Evolutionary conservation across 2,329 filamentous ascomycete species (phyloP).

Genomic region (Paraphaeosphaeria minitans): DNA sequence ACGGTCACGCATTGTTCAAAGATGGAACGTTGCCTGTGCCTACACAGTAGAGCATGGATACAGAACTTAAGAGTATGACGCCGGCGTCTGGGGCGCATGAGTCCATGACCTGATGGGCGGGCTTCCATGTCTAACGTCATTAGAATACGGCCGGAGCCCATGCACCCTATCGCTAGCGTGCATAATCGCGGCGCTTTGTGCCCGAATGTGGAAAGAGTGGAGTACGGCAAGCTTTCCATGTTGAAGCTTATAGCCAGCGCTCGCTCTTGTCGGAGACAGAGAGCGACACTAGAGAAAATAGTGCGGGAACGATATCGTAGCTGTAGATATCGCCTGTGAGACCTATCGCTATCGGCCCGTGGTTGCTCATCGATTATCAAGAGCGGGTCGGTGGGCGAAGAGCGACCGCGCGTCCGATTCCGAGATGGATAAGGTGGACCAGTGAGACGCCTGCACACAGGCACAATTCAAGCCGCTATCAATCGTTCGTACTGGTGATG

Average conservation of each 20-base stretch:
- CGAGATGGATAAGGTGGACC: background rate
- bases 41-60: background rate
- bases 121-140: background rate
- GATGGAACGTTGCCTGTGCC: background rate
- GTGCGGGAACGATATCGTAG: background rate
- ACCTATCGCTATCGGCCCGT: background rate
- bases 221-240: background rate
- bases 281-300: background rate
- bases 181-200: background rate
- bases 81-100: background rate
- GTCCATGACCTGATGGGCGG: background rate
- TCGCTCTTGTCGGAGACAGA: constrained; percentile 2
- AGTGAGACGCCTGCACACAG: background rate
- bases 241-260: constrained; percentile 8
- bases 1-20: constrained; percentile 25
- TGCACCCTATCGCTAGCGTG: background rate
- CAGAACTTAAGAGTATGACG: background rate
- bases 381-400: background rate
- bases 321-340: background rate
- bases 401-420: background rate
- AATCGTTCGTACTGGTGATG: background rate
- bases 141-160: background rate
- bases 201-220: background rate
- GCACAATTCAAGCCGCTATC: background rate
- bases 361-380: background rate